Base-by-base conservation (phyloP, 2,329 filamentous ascomycete genomes). In the Stemphylium lycopersici region DNA sequence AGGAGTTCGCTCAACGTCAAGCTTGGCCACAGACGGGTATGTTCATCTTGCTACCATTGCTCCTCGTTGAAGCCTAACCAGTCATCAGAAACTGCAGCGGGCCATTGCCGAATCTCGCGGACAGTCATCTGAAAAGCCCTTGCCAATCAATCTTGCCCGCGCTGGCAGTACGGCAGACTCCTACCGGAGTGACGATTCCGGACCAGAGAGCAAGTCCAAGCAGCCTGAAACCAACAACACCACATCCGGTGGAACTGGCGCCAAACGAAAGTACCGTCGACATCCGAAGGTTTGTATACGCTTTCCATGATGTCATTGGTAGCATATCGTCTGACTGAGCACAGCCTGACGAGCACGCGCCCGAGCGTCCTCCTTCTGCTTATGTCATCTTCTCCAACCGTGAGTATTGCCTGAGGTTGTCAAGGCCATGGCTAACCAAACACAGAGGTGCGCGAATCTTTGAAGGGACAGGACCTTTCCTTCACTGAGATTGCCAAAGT, bases 301-400 rank as follows among this genome's bases (percentile, higher is more conserved):
- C 22, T 34, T 34, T 16, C 29, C n/a, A 15, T 16, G 4, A 43
- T 48, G 18, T 5, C 22, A 31, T 20, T 8, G 13, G 34, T 3
- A 18, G 22, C 52, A 40, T 15, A 15, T 4, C 26, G 48, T 52
- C 65, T 71, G 54, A 70, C 55, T 10, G 46, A 5, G 15, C 18
- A 24, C 68, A 91, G 85, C 81, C 89, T 3, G 90, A 95, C 63
- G 88, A 91, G 54, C 86, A 90, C 76, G 90, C 90, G 0, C 90
- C 90, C 1, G 90, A 93, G 68, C 82, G 90, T 20, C 89, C 90
- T 1, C 89, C 90, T 0, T 93, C 90, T 4, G 90, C 90, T 44
- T 93, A 93, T 76, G 90, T 93, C 11, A 83, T 93, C 13, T 95
- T 95, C 68, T 93, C 90, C 0, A 93, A 93, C 66, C 90, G 88